A percentile compares a stretch with the other conserved stretches of the same genome.
These are phyloP conservation scores for Umbilicaria muhlenbergii DNA, from an alignment of 495 filamentous ascomycete species.

Conservation along the genomic window DNA sequence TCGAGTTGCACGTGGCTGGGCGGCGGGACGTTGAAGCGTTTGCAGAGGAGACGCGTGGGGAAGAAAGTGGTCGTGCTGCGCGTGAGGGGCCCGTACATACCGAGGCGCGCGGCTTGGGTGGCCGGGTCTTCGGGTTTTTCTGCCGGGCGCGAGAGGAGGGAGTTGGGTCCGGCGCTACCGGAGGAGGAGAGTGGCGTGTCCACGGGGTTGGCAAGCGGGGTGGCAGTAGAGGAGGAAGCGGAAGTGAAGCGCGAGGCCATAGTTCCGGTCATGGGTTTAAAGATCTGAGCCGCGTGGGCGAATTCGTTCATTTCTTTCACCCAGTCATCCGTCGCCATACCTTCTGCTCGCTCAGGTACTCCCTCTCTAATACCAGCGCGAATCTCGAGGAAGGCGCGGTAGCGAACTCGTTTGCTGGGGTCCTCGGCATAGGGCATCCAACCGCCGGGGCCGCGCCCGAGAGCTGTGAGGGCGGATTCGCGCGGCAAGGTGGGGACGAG, in stretches of 20 bases:
- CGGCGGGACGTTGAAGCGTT: conserved; percentile 74
- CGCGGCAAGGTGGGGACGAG: conserved; percentile 63
- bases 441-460: conserved; percentile 54
- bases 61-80: conserved; percentile 55
- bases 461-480: conserved; percentile 54
- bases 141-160: conserved; percentile 37
- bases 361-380: conserved; percentile 47
- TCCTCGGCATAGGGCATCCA: conserved; percentile 84
- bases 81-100: conserved; percentile 88
- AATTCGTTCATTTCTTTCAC: conserved; percentile 74
- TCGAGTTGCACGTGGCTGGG: conserved; percentile 56
- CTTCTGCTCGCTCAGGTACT: conserved; percentile 41
- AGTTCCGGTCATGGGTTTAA: conserved; percentile 76
- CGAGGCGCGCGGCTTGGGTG: conserved; percentile 73
- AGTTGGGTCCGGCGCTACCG: conserved; percentile 12
- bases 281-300: conserved; percentile 73
- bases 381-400: conserved; percentile 65
- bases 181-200: no score
- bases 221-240: conserved; percentile 34
- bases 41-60: conserved; percentile 75
- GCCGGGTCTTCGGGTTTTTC: conserved; percentile 63
- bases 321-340: conserved; percentile 56
- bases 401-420: conserved; percentile 58
- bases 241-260: conserved; percentile 91
- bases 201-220: conserved; percentile 7